These are phyloP conservation scores for Phoma sp. DNA, from an alignment of 2,329 filamentous ascomycete species.

Conservation along the genomic window DNA sequence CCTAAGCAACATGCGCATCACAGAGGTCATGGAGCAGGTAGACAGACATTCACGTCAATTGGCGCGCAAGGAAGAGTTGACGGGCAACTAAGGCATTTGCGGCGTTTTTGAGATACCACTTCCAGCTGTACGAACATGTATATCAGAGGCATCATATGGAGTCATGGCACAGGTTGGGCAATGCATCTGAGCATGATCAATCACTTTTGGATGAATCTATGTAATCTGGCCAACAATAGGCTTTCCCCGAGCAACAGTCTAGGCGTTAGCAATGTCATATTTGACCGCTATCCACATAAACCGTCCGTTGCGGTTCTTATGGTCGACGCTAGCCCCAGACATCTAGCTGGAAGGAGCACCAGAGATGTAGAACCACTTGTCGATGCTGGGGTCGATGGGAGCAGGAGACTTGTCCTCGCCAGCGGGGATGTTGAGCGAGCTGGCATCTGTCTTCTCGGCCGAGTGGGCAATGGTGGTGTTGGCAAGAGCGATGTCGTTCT, in stretches of 20 bases:
- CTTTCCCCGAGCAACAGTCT: constrained; percentile 4
- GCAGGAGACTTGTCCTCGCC: constrained; percentile 82
- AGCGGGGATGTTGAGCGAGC: constrained; percentile 76
- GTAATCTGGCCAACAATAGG: constrained; percentile 18
- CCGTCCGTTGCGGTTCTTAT: not conserved
- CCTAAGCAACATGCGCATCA: constrained; percentile 80
- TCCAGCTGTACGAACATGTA: constrained; percentile 20
- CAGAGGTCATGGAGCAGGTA: constrained; percentile 85
- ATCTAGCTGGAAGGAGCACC: constrained; percentile 73
- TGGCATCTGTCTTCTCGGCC: constrained; percentile 70
- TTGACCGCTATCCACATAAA: not conserved
- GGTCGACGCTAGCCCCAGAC: constrained; percentile 3
- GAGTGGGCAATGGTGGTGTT: constrained; percentile 81
- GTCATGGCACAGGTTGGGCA: constrained; percentile 29
- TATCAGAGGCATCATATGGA: constrained; percentile 31
- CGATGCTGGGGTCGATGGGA: constrained; percentile 93
- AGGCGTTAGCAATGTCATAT: not conserved
- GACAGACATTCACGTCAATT: constrained; percentile 85
- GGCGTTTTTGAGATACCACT: not conserved
- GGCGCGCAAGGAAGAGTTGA: constrained; percentile 81
- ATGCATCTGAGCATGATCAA: constrained; percentile 9
- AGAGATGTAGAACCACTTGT: constrained; percentile 99
- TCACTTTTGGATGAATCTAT: constrained; percentile 29
- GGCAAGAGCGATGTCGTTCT: constrained; percentile 78
- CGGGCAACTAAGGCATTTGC: constrained; percentile 46